Percentiles rank a stretch among this genome's conserved stretches.
Evolutionary conservation across 148 eudicot genomes (phyloP).

Genomic region (Rhododendron williamsianum): DNA sequence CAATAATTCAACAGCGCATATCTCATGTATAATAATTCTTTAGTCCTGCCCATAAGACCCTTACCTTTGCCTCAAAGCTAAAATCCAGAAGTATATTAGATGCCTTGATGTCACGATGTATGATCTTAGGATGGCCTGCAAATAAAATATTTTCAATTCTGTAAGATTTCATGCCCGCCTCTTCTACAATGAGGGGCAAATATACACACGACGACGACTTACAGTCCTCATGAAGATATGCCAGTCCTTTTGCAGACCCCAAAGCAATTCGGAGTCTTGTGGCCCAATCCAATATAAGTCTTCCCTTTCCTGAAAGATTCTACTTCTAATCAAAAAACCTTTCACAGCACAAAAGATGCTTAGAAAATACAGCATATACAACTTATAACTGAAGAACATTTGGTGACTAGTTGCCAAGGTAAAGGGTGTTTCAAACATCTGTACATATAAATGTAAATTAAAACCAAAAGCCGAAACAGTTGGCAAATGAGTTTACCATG

Average conservation of each 20-base stretch:
- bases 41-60: background rate
- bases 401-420: background rate
- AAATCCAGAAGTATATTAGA: constrained; percentile 81
- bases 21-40: background rate
- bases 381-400: background rate
- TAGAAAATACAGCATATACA: background rate
- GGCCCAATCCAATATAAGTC: constrained; percentile 57
- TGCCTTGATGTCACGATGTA: constrained; percentile 95
- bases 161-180: background rate
- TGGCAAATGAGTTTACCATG: constrained; percentile 45
- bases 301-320: constrained; percentile 48
- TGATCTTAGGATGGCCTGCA: constrained; percentile 95
- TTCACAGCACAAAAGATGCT: background rate
- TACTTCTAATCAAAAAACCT: constrained; percentile 11
- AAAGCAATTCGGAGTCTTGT: constrained; percentile 65
- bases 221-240: constrained; percentile 84
- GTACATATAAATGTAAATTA: background rate
- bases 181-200: background rate
- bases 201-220: constrained; percentile 17
- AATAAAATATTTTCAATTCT: constrained; percentile 5
- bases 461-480: background rate
- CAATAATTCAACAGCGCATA: background rate
- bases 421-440: background rate
- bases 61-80: constrained; percentile 93
- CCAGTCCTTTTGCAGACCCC: constrained; percentile 81